These are phyloP conservation scores for Geotrichum citri-aurantii DNA, from an alignment of 1,139 yeast species.

Conservation along the genomic window DNA sequence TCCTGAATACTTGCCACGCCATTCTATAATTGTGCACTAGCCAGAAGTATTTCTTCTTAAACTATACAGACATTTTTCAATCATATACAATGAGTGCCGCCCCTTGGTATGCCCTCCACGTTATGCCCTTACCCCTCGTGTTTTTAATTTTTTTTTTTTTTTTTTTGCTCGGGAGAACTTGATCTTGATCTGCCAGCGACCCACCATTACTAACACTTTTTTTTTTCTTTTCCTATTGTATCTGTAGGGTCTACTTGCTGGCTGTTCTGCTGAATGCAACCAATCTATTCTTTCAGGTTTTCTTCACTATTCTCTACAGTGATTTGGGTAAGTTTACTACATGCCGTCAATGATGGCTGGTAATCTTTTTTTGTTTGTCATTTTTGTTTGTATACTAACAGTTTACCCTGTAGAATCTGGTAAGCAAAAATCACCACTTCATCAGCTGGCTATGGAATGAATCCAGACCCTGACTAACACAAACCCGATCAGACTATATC, in stretches of 20 bases:
- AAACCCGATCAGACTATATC: constrained; percentile 84
- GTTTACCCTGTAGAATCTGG: constrained; percentile 22
- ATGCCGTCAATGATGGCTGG: not conserved
- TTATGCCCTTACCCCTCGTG: not conserved
- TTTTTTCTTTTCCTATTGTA: not conserved
- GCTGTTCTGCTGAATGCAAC: constrained; percentile 84
- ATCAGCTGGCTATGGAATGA: too few species aligned
- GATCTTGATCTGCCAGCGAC: not conserved
- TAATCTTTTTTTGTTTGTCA: not conserved
- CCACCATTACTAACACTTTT: not conserved
- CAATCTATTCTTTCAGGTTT: constrained; percentile 84
- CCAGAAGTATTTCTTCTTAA: not conserved
- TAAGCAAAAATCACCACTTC: constrained; percentile 2
- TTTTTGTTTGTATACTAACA: constrained; percentile 4
- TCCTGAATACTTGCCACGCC: not conserved
- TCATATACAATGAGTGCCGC: not conserved
- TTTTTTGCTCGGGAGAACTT: too few species aligned
- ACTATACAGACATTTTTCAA: not conserved
- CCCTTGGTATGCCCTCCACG: not conserved
- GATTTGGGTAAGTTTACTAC: constrained; percentile 63
- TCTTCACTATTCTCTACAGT: constrained; percentile 87
- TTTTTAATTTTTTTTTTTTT: too few species aligned
- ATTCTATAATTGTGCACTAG: not conserved
- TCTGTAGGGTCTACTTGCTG: constrained; percentile 35
- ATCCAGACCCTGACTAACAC: not conserved